Base-by-base conservation (phyloP, 176 grass and related monocot genomes). In the Triticum urartu region DNA sequence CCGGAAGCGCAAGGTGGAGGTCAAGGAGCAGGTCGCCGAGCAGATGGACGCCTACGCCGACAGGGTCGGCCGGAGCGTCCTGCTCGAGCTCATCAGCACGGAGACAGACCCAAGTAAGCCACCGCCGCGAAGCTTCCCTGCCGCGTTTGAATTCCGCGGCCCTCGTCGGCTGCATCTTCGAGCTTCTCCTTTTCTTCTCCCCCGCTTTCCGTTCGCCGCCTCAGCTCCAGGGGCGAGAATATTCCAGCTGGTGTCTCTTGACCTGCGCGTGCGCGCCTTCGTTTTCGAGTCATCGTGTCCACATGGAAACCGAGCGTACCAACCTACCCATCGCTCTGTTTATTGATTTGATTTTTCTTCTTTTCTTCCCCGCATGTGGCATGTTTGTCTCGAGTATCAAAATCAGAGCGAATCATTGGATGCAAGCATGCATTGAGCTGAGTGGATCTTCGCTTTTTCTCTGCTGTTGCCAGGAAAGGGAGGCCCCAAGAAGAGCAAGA, bases 71-170 rank as follows among this genome's bases (percentile, higher is more conserved):
- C 65, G 85, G 9, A 92, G 66, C 79, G 83, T 99, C 64, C 68
- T 90, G 54, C 75, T 97, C 38, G 90, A 99, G 83, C 92, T 99
- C 82, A 42, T 99, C 81, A 91, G 97, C 90, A 91, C 92, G 3
- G 94, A 94, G 89, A 94, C 78, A 4, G 94, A 99, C 65, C 84
- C 84, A 5, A 89, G 95, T 98, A 91, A 89, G 89, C 81, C 28
- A 30, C 34, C 38, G 47, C 70, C 38, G 63, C 78, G 78, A 83
- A 70, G 79, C 47, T 62, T 48, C 61, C 3, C n/a, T 32, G 10
- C 4, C 11, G 9, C 4, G 22, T 38, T 17, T 68, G 79, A 86
- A 83, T n/a, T n/a, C n/a, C n/a, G n/a, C n/a, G n/a, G 13, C 77
- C 56, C 8, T 43, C 62, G 36, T 38, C 5, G 26, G 32, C 33